phyloP scores from a whole-genome alignment of 1,139 yeast genomes.

The Blastobotrys aristatus region DNA sequence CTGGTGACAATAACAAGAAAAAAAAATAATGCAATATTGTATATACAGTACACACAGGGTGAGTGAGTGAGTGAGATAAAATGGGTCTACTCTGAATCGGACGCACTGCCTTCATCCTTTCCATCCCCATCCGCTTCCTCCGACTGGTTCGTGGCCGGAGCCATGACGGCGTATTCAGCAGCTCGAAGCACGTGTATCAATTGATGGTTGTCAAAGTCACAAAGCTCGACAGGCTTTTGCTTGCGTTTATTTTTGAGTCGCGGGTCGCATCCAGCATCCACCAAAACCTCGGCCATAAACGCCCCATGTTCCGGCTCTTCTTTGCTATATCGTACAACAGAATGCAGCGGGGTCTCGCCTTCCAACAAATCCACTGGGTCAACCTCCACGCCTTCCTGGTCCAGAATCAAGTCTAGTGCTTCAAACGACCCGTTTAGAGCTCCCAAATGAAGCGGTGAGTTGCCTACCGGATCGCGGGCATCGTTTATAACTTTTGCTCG shows the following conservation, averaged over 20 bases:
- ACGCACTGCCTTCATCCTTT: slow-evolving; percentile 15
- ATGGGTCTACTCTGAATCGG: slow-evolving; percentile 18
- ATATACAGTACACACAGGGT: background rate
- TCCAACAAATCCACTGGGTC: slow-evolving; percentile 69
- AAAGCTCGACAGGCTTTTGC: slow-evolving; percentile 71
- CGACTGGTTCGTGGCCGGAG: slow-evolving; percentile 30
- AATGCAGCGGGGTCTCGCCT: slow-evolving; percentile 86
- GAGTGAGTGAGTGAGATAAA: background rate
- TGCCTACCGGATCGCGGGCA: slow-evolving; percentile 74
- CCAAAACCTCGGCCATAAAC: slow-evolving; percentile 69
- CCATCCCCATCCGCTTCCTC: slow-evolving; percentile 20
- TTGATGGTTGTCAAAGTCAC: slow-evolving; percentile 43
- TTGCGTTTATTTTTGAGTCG: slow-evolving; percentile 52
- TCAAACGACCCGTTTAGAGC: slow-evolving; percentile 82
- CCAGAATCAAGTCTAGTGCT: slow-evolving; percentile 74
- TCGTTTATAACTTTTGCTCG: slow-evolving; percentile 61
- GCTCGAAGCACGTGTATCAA: slow-evolving; percentile 64
- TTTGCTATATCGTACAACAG: slow-evolving; percentile 69
- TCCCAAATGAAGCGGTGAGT: slow-evolving; percentile 77
- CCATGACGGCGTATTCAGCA: slow-evolving; percentile 65
- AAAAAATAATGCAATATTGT: slow-evolving; percentile 1
- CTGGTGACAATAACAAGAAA: slow-evolving; percentile 8
- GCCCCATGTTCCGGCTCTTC: slow-evolving; percentile 84
- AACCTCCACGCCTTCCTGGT: slow-evolving; percentile 85
- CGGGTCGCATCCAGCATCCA: slow-evolving; percentile 93